A percentile compares a stretch with the other conserved stretches of the same genome.
These are phyloP conservation scores for Cyberlindnera samutprakarnensis DNA, from an alignment of 805 yeast genomes.

Conservation along the genomic window DNA sequence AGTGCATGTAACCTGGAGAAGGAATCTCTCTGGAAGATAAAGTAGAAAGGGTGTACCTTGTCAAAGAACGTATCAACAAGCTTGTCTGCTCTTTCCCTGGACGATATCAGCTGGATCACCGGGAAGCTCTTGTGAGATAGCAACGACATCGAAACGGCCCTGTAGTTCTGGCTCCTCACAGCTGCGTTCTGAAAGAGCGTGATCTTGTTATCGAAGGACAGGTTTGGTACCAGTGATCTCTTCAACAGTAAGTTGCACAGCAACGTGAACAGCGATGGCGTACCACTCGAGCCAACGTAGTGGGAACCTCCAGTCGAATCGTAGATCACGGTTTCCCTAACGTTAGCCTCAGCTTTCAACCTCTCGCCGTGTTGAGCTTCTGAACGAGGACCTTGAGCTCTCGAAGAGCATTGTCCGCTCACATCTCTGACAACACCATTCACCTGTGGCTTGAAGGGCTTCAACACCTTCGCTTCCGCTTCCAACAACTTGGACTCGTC, in stretches of 20 bases:
- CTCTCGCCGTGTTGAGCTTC: too few relatives aligned
- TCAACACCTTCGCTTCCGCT: too few relatives aligned
- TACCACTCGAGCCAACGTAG: conserved; percentile 39
- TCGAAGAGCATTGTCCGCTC: too few relatives aligned
- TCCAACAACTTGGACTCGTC: too few relatives aligned
- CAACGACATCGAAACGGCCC: conserved; percentile 8
- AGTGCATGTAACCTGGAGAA: conserved; percentile 29
- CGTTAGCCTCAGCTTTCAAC: conserved; percentile 5
- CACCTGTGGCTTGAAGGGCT: conserved; percentile 15
- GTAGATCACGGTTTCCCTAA: conserved; percentile 27
- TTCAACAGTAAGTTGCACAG: conserved; percentile 33
- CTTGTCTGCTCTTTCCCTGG: conserved; percentile 28
- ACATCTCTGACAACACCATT: not conserved
- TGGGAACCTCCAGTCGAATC: conserved; percentile 41
- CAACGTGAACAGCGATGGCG: conserved; percentile 35
- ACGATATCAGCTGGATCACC: conserved; percentile 24
- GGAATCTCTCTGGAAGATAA: conserved; percentile 29
- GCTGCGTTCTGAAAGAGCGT: conserved; percentile 15
- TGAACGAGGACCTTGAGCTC: too few relatives aligned
- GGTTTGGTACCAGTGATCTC: conserved; percentile 27
- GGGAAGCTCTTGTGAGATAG: conserved; percentile 28
- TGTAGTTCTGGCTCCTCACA: conserved; percentile 8
- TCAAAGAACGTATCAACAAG: conserved; percentile 33
- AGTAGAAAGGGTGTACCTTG: conserved; percentile 37
- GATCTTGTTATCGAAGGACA: conserved; percentile 27